A percentile compares a stretch with the other conserved stretches of the same genome.
Evolutionary conservation across 1,284 basidiomycete species (phyloP).

Genomic region (Austroboletus niveus): DNA sequence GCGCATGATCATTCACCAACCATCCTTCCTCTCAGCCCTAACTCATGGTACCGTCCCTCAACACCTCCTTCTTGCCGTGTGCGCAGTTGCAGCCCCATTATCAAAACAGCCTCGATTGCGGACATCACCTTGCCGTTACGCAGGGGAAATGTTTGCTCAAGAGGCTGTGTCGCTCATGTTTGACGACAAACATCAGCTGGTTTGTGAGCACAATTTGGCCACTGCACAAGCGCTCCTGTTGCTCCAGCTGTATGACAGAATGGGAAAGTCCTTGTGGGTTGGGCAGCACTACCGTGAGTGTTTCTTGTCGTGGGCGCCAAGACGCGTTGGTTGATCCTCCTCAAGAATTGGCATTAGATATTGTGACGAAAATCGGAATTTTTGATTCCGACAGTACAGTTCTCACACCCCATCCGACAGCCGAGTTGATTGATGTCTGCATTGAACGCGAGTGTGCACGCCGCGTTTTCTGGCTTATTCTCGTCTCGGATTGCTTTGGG

Average conservation of each 20-base stretch:
- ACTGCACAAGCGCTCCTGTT: constrained; percentile 72
- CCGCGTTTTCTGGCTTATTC: constrained; percentile 76
- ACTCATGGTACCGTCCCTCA: constrained; percentile 62
- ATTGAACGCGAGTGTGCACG: constrained; percentile 71
- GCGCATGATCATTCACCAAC: constrained; percentile 70
- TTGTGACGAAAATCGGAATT: constrained; percentile 63
- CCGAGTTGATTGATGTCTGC: constrained; percentile 54
- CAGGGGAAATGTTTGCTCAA: constrained; percentile 68
- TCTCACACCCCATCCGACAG: constrained; percentile 45
- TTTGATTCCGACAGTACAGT: constrained; percentile 56
- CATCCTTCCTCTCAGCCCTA: constrained; percentile 65
- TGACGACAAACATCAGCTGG: constrained; percentile 53
- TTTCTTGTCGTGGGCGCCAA: constrained; percentile 5
- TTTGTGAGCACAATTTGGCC: constrained; percentile 53
- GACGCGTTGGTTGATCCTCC: constrained; percentile 18
- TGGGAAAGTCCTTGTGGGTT: constrained; percentile 42
- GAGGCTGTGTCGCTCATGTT: constrained; percentile 70
- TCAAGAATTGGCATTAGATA: constrained; percentile 61
- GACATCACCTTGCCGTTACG: constrained; percentile 56
- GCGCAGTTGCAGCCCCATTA: constrained; percentile 71
- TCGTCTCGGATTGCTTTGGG: constrained; percentile 51
- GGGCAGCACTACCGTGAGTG: constrained; percentile 28
- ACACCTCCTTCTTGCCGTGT: constrained; percentile 68
- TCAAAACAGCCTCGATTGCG: constrained; percentile 64
- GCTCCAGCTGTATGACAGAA: constrained; percentile 65